A percentile compares a stretch with the other conserved stretches of the same genome.
Conservation (phyloP, 345 rosid species). For the Eucalyptus pauciflora region DNA sequence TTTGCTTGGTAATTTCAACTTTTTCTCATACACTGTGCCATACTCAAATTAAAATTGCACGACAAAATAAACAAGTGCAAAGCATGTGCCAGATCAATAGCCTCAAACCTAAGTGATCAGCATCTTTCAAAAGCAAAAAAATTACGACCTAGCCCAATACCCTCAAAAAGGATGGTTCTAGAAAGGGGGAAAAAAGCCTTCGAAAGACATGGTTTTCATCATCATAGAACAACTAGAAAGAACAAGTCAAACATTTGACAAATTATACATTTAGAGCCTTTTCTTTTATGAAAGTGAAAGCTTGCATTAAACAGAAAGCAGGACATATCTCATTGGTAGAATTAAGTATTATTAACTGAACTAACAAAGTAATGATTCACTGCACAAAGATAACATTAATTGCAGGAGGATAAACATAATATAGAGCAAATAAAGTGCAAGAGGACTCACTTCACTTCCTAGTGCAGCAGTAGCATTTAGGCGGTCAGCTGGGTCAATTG, state of each 20-base stretch:
- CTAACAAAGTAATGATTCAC: neutral
- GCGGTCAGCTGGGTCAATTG: slow-evolving; percentile 65
- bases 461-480: slow-evolving; percentile 61
- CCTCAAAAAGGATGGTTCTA: neutral
- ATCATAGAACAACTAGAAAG: neutral
- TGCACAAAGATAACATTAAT: neutral
- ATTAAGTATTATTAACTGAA: neutral
- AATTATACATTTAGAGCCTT: neutral
- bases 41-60: neutral
- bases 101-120: neutral
- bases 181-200: neutral
- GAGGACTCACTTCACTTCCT: slow-evolving; percentile 49
- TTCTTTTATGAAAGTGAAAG: neutral
- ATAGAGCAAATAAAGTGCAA: neutral
- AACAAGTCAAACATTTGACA: neutral
- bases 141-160: neutral
- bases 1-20: neutral
- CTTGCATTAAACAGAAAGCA: neutral
- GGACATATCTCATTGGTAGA: neutral
- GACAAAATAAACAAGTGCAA: neutral
- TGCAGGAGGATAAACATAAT: neutral
- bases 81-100: neutral
- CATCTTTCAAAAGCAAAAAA: neutral
- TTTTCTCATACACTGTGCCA: neutral
- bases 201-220: neutral